Conservation (phyloP, 1,139 yeast genomes). For the Williopsis jadinii region DNA sequence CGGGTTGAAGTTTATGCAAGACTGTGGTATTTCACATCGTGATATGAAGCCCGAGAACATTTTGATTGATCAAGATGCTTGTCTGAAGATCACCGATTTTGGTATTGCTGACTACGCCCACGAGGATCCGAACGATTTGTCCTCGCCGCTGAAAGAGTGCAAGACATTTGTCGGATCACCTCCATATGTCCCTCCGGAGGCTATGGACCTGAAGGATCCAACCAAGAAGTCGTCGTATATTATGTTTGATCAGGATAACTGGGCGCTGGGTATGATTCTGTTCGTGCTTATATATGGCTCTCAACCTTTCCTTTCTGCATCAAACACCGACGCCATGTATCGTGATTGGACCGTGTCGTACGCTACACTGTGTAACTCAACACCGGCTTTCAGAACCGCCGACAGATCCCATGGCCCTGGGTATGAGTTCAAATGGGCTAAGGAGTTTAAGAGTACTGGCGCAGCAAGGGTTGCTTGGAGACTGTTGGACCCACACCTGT, state of each 20-base stretch:
- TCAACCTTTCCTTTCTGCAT: constrained; percentile 54
- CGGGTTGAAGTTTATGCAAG: constrained; percentile 67
- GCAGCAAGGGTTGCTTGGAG: constrained; percentile 73
- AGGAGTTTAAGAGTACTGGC: constrained; percentile 49
- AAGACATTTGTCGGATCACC: constrained; percentile 65
- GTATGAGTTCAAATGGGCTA: constrained; percentile 57
- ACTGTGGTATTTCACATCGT: constrained; percentile 77
- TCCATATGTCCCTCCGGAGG: constrained; percentile 77
- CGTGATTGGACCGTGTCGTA: constrained; percentile 53
- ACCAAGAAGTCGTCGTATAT: constrained; percentile 34
- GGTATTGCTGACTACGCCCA: constrained; percentile 62
- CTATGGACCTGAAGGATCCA: constrained; percentile 41
- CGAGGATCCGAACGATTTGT: constrained; percentile 45
- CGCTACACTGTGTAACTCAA: constrained; percentile 39
- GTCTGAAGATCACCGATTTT: constrained; percentile 68
- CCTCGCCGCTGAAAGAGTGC: constrained; percentile 38
- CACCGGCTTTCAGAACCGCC: constrained; percentile 48
- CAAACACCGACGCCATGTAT: constrained; percentile 42
- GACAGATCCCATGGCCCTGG: constrained; percentile 54
- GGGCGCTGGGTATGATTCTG: constrained; percentile 64
- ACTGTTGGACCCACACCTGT: constrained; percentile 56
- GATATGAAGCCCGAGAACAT: constrained; percentile 94
- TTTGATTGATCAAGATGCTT: constrained; percentile 47
- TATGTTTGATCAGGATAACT: constrained; percentile 63
- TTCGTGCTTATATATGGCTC: constrained; percentile 54